phyloP scores from a whole-genome alignment of 305 asterid genomes.

The Fraxinus baroniana region DNA sequence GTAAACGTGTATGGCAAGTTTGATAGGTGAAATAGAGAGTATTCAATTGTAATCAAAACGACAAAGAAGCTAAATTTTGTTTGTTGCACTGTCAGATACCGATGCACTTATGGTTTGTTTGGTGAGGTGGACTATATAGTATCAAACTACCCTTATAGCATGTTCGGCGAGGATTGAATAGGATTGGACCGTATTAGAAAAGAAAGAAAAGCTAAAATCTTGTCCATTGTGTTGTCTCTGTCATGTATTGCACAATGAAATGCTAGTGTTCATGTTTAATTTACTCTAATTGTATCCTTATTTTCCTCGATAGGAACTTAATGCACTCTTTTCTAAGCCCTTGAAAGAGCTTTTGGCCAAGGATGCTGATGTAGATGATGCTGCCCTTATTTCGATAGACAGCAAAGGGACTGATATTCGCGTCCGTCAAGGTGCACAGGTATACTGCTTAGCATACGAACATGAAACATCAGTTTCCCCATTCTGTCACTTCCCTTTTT shows the following conservation, averaged over 20 bases:
- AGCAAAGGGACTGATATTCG: conserved; percentile 87
- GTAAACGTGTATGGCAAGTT: not conserved
- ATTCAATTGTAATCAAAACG: not conserved
- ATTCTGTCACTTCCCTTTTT: not conserved
- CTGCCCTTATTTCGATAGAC: conserved; percentile 91
- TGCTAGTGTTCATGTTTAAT: not conserved
- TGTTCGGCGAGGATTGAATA: not conserved
- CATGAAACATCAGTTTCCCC: not conserved
- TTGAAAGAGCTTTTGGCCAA: conserved; percentile 72
- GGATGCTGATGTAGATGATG: conserved; percentile 91
- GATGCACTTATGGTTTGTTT: not conserved
- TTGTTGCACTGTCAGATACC: not conserved
- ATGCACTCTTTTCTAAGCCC: conserved; percentile 81
- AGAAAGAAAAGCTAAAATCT: not conserved
- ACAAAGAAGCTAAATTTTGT: not conserved
- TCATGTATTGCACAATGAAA: not conserved
- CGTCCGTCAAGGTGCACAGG: conserved; percentile 96
- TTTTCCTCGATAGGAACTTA: conserved; percentile 58
- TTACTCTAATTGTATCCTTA: not conserved
- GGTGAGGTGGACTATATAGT: not conserved
- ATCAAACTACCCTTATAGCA: not conserved
- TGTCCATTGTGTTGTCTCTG: not conserved
- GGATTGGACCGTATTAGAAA: not conserved
- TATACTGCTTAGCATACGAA: conserved; percentile 14
- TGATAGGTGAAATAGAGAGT: not conserved